A percentile compares a stretch with the other conserved stretches of the same genome.
phyloP scores from a whole-genome alignment of 768 basidiomycete species.

The Boletus rubropictus region DNA sequence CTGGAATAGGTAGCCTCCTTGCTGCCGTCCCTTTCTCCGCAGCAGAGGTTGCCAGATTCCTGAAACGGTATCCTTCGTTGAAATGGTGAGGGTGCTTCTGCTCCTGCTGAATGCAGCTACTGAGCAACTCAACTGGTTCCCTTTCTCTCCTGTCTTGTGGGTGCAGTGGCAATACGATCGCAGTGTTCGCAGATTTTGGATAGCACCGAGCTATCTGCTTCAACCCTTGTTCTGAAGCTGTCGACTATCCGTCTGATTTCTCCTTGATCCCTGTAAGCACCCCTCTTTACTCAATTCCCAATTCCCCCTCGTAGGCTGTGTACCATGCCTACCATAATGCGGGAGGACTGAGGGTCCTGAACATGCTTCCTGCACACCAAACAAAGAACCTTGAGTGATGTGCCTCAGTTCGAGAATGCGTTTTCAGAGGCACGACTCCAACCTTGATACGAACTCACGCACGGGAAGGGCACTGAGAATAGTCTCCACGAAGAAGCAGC shows the following conservation, averaged over 20 bases:
- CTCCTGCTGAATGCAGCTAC: conserved; percentile 16
- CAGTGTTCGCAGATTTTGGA: conserved; percentile 1
- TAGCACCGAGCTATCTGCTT: background rate
- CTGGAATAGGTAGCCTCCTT: conserved; percentile 17
- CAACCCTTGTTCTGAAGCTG: background rate
- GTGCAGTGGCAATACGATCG: conserved; percentile 11
- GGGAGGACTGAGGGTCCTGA: conserved; percentile 58
- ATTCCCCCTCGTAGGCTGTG: conserved; percentile 63
- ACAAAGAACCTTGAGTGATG: conserved; percentile 12
- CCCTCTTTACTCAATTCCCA: conserved; percentile 2
- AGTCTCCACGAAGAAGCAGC: conserved; percentile 32
- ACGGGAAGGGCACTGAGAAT: conserved; percentile 33
- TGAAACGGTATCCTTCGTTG: conserved; percentile 7
- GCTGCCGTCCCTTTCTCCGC: conserved; percentile 4
- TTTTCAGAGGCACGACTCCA: conserved; percentile 80
- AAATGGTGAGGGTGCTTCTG: conserved; percentile 17
- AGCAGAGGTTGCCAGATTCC: conserved; percentile 16
- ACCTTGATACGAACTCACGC: conserved; percentile 64
- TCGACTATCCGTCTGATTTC: background rate
- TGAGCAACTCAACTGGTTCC: background rate
- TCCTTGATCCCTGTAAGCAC: background rate
- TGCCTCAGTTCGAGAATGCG: conserved; percentile 62
- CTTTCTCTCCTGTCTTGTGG: conserved; percentile 7
- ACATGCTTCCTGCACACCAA: conserved; percentile 12
- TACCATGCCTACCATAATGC: conserved; percentile 73